Evolutionary conservation across 768 basidiomycete genomes (phyloP).

Genomic region (Nidularia sp.): DNA sequence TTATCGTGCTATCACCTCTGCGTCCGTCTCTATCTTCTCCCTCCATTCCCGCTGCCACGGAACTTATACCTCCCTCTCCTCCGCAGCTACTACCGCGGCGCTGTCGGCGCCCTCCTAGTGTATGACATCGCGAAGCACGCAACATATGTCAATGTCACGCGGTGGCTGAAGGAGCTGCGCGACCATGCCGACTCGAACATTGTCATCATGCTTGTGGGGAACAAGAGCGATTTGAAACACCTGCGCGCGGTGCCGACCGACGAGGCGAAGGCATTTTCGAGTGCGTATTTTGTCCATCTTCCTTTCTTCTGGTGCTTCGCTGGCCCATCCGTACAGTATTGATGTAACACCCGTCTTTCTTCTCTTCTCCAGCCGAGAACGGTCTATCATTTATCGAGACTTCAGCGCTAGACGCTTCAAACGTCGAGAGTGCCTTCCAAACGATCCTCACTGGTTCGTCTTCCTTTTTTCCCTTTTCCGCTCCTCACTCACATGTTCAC

Average conservation of each 20-base stretch:
- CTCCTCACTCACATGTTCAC: not conserved
- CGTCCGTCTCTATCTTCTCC: constrained; percentile 45
- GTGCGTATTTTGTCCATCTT: constrained; percentile 38
- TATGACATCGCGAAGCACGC: constrained; percentile 94
- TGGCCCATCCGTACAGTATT: not conserved
- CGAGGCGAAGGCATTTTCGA: constrained; percentile 88
- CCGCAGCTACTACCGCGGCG: constrained; percentile 92
- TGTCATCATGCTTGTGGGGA: constrained; percentile 94
- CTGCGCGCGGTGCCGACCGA: constrained; percentile 94
- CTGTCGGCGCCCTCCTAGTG: constrained; percentile 87
- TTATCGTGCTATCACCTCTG: constrained; percentile 96
- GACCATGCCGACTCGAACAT: constrained; percentile 94
- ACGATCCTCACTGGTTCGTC: constrained; percentile 84
- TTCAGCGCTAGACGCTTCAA: constrained; percentile 98
- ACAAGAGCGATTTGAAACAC: constrained; percentile 99
- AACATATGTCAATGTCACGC: constrained; percentile 89
- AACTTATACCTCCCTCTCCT: not conserved
- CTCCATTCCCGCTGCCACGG: not conserved
- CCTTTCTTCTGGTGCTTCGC: not conserved
- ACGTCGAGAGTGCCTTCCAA: constrained; percentile 97
- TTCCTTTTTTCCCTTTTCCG: not conserved
- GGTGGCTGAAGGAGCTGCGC: constrained; percentile 96
- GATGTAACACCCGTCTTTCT: not conserved
- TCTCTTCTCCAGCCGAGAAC: constrained; percentile 66
- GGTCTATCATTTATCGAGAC: constrained; percentile 96